These are phyloP conservation scores for Capronia americana DNA, from an alignment of 2,329 filamentous ascomycete species.

Conservation along the genomic window DNA sequence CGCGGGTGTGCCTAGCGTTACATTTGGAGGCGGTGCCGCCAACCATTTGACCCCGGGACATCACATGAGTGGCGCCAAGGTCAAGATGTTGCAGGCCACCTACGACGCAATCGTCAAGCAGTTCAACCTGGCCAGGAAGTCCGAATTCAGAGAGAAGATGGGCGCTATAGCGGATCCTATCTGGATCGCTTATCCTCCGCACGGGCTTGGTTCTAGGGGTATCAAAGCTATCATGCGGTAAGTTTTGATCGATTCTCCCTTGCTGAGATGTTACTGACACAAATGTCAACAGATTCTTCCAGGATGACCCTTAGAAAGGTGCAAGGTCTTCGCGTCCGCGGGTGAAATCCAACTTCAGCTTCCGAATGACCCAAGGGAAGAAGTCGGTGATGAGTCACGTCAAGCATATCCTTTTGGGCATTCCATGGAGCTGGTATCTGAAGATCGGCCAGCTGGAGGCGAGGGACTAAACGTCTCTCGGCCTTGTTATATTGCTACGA, in stretches of 20 bases:
- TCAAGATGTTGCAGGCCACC: conserved; percentile 80
- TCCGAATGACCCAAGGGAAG: conserved; percentile 11
- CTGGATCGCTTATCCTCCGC: conserved; percentile 87
- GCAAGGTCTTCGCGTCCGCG: conserved; percentile 13
- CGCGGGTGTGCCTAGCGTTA: conserved; percentile 70
- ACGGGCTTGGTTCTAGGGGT: conserved; percentile 81
- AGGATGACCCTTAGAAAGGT: conserved; percentile 29
- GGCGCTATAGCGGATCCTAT: conserved; percentile 82
- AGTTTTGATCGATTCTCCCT: conserved; percentile 8
- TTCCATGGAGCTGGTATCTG: conserved; percentile 10
- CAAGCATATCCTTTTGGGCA: conserved; percentile 10
- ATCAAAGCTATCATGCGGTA: conserved; percentile 70
- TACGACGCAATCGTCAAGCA: conserved; percentile 83
- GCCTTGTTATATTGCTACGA: no score
- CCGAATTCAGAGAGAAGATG: conserved; percentile 88
- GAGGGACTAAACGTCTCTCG: background rate
- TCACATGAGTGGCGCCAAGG: conserved; percentile 78
- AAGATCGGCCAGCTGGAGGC: background rate
- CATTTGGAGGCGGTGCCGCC: conserved; percentile 84
- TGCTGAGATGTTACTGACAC: background rate
- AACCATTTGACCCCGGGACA: conserved; percentile 77
- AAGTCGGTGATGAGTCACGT: conserved; percentile 6
- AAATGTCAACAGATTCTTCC: conserved; percentile 32
- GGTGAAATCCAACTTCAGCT: conserved; percentile 3
- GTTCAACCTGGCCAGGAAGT: conserved; percentile 81